Base-by-base conservation (phyloP, 768 basidiomycete species). In the Boletus fagicola region DNA sequence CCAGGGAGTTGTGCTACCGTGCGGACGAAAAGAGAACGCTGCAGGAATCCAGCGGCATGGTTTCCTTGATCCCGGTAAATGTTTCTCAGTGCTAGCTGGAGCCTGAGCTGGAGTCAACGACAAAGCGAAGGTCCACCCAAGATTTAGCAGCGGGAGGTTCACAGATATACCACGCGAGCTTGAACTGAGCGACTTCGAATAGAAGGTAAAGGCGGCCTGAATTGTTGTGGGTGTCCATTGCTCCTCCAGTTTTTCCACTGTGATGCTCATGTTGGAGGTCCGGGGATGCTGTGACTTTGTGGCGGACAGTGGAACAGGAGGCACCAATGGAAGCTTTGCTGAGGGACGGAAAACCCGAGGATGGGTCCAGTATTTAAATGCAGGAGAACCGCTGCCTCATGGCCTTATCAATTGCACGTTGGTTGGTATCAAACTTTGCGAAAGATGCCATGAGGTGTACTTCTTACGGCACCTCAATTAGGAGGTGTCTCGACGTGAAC, bases 51-150 rank as follows among this genome's bases (percentile, higher is more conserved):
- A 67, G 0, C 30, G 18, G n/a, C 15, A 9, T 18, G 8, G 5
- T 16, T 3, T 15, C 11, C 31, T 1, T 33, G 2, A 4, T 33
- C 12, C 13, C 31, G 6, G 7, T 28, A 5, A 7, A 28, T 28
- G 4, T 28, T 28, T 4, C 28, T 28, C n/a, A n/a, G n/a, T n/a
- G n/a, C n/a, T n/a, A n/a, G n/a, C n/a, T n/a, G n/a, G n/a, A n/a
- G n/a, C n/a, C n/a, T n/a, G n/a, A n/a, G 9, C 33, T 18, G 16
- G 13, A 12, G 50, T 38, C 58, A 68, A 35, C 15, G 51, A 56
- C 24, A 66, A 36, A 16, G 53, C 1, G 43, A 67, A 67, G 13
- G 58, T 43, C 65, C 60, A 66, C 18, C 66, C 61, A 13, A 53
- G 38, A 24, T 5, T 44, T 9, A 22, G 44, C 13, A 67, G 11